Percentiles rank a stretch among this genome's conserved stretches.
Evolutionary conservation across 225 moss, liverwort and hornwort genomes (phyloP).

Genomic region (Polytrichum commune): DNA sequence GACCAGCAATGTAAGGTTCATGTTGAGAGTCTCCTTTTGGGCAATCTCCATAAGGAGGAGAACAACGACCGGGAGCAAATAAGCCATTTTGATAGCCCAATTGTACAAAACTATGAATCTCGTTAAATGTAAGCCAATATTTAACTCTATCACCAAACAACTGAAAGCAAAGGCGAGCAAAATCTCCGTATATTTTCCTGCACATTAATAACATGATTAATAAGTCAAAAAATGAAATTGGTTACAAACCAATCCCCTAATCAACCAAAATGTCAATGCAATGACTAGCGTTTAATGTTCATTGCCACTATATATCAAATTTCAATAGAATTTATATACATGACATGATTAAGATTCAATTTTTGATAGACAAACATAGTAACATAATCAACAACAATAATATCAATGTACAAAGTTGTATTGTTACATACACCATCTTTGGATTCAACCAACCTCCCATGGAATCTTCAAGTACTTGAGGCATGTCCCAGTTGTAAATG

Average conservation of each 20-base stretch:
- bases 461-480: conserved; percentile 25
- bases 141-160: conserved; percentile 44
- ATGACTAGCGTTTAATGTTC: background rate
- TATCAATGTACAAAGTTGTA: too few species aligned
- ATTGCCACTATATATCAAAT: background rate
- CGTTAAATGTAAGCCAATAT: conserved; percentile 45
- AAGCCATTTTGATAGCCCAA: conserved; percentile 31
- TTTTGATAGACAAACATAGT: too few species aligned
- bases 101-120: conserved; percentile 45
- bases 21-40: conserved; percentile 28
- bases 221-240: background rate
- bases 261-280: background rate
- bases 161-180: conserved; percentile 38
- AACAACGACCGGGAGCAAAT: conserved; percentile 42
- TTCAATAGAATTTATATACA: too few species aligned
- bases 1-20: conserved; percentile 41
- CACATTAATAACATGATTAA: background rate
- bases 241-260: too few species aligned
- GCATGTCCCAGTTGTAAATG: conserved; percentile 54
- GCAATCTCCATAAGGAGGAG: conserved; percentile 42
- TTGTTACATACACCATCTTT: conserved; percentile 8
- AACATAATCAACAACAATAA: too few species aligned
- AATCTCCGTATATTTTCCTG: conserved; percentile 26
- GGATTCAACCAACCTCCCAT: conserved; percentile 34
- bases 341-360: too few species aligned